Percentiles rank a stretch among this genome's conserved stretches.
Evolutionary conservation across 1,139 yeast species (phyloP).

Genomic region (Casaregolazyma lundiana): DNA sequence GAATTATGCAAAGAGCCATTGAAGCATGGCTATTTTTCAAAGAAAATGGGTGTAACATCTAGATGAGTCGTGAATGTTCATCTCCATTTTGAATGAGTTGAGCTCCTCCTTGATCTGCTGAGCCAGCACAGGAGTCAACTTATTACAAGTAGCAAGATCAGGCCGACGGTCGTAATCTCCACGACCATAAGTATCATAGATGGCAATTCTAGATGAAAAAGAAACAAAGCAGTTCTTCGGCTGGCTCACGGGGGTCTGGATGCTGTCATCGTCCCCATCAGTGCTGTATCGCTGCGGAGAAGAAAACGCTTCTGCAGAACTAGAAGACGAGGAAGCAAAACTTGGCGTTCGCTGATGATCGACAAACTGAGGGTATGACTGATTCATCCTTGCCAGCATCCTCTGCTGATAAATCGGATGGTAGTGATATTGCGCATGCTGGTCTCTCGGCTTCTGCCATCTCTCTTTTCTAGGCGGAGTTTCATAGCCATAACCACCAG

Average conservation of each 20-base stretch:
- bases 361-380: constrained; percentile 1
- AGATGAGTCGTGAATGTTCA: constrained; percentile 79
- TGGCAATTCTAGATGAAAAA: constrained; percentile 77
- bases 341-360: constrained; percentile 10
- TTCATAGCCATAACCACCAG: background rate
- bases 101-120: constrained; percentile 84
- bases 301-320: constrained; percentile 11
- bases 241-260: constrained; percentile 10
- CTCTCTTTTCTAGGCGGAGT: background rate
- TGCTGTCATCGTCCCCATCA: constrained; percentile 12
- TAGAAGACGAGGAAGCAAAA: constrained; percentile 17
- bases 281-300: constrained; percentile 11
- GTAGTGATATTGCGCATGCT: constrained; percentile 15
- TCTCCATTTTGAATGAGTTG: constrained; percentile 60
- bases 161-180: constrained; percentile 92
- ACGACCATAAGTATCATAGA: constrained; percentile 81
- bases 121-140: constrained; percentile 82
- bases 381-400: constrained; percentile 13
- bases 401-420: constrained; percentile 25
- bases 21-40: constrained; percentile 29
- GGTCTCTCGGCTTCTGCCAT: constrained; percentile 6
- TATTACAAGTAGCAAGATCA: constrained; percentile 89
- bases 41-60: constrained; percentile 80
- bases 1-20: constrained; percentile 1
- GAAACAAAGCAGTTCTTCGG: constrained; percentile 40